Evolutionary conservation across 2,329 filamentous ascomycete species (phyloP), one percentile per base, ranked within the genome.

Genomic region (Hypomyces rosellus): DNA sequence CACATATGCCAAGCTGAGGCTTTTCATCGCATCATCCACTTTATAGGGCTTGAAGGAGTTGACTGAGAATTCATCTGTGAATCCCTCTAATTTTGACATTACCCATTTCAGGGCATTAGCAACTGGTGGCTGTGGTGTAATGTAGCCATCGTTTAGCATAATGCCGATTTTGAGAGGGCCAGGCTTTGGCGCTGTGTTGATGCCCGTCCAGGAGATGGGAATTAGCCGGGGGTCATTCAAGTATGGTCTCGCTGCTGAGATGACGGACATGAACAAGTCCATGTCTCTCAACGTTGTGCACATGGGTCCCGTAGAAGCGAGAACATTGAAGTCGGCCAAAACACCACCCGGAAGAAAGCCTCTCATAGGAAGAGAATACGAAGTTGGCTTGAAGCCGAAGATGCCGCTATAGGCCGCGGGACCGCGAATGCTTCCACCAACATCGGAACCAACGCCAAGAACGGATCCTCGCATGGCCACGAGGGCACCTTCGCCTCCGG

Each of bases 401-500:
- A 64, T 61, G 22, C 73, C 72, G 25, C 68, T 71, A 52, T 73
- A 74, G 0, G 68, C 68, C 1, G 73, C 71, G 15, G 49, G 49
- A 12, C 15, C 57, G 0, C 65, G 59, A 30, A 69, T 58, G 36
- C 65, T 68, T 2, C 69, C 67, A 5, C 63, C 69, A 44, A 71
- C 67, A 7, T 73, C 69, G 2, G 65, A 66, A 2, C 70, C 70
- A 6, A 72, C 50, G 0, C 68, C 69, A 1, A 72, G 43, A 1
- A 68, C 54, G 1, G 68, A 70, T 1, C 70, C 70, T 3, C 65
- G 56, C 38, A 72, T 61, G 3, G 68, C 67, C 0, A 73, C 46
- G 2, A 73, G 53, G 4, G 71, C 68, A 0, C 60, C 67, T 45
- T 71, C 68, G 5, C 85, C 85, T 7, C 84, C 84, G 0, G 78